phyloP scores from a whole-genome alignment of 208 protist genomes.

The Acanthamoeba royreba region DNA sequence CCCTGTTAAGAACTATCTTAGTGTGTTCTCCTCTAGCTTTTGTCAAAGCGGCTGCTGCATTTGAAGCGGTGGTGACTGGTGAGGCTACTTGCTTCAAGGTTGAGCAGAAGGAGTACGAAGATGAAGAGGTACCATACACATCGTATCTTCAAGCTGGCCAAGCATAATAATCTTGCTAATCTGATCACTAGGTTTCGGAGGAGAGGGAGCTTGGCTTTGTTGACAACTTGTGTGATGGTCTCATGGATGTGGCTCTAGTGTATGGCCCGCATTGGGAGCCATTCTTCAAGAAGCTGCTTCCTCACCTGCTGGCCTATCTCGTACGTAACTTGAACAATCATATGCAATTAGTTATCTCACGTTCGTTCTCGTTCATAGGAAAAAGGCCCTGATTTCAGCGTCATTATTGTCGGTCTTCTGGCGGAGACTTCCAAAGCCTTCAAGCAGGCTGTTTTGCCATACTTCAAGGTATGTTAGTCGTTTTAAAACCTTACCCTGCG shows the following conservation, averaged over 20 bases:
- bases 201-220: conserved; percentile 7
- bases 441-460: not conserved
- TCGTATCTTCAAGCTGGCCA: too few species aligned
- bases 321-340: not conserved
- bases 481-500: not conserved
- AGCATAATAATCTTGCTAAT: too few species aligned
- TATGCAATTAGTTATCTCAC: not conserved
- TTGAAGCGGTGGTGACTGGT: not conserved
- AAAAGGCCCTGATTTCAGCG: not conserved
- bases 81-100: conserved; percentile 10
- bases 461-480: not conserved
- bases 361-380: not conserved
- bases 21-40: not conserved
- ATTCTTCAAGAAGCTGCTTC: conserved; percentile 13
- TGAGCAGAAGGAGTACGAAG: not conserved
- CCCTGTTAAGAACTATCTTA: not conserved
- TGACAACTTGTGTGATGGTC: not conserved
- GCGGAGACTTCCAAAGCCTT: conserved; percentile 4
- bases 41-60: not conserved
- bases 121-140: not conserved
- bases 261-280: not conserved
- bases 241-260: conserved; percentile 14
- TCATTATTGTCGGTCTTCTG: not conserved
- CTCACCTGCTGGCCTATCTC: not conserved
- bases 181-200: not conserved